phyloP scores from a whole-genome alignment of 73 alveolate species.

The Tetrahymena malaccensis region DNA sequence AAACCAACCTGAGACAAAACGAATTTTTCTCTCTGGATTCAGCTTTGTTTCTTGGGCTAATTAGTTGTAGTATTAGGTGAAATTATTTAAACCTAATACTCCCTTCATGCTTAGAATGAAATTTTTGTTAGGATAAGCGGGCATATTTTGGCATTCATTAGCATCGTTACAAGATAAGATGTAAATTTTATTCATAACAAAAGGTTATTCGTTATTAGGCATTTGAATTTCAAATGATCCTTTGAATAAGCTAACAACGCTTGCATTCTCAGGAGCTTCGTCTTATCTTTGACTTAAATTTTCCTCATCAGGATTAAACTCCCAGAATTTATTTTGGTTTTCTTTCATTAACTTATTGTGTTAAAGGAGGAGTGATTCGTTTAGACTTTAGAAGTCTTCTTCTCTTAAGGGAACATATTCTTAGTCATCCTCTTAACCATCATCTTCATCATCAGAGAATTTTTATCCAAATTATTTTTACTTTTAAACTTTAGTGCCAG shows the following conservation, averaged over 20 bases:
- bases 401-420: background rate
- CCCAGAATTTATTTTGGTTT: background rate
- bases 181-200: background rate
- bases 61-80: background rate
- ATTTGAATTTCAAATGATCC: background rate
- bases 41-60: background rate
- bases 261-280: background rate
- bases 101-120: background rate
- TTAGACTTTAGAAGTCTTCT: background rate
- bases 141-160: background rate
- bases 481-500: background rate
- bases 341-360: background rate
- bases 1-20: background rate
- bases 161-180: background rate
- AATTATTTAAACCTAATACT: background rate
- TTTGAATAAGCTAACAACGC: background rate
- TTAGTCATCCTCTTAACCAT: background rate
- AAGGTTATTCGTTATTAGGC: background rate
- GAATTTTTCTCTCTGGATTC: background rate
- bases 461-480: background rate
- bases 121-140: background rate
- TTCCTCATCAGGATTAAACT: background rate
- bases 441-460: background rate
- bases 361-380: background rate
- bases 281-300: background rate